phyloP scores from a whole-genome alignment of 129 eudicot species.

The Tagetes patula region DNA sequence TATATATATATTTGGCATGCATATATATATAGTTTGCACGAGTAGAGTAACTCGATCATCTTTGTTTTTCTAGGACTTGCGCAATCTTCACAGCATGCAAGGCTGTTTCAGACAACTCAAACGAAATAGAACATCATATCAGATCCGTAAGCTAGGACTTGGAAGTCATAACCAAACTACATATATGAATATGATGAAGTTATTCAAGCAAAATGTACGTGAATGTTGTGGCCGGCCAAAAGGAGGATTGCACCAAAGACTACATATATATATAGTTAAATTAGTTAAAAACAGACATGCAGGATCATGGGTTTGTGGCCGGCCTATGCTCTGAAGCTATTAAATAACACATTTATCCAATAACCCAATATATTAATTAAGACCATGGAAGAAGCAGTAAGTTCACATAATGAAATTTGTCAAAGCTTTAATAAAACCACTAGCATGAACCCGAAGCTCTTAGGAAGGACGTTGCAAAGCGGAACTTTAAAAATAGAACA shows the following conservation, averaged over 20 bases:
- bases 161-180: constrained; percentile 22
- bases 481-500: constrained; percentile 42
- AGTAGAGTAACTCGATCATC: not conserved
- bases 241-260: constrained; percentile 57
- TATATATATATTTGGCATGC: no score
- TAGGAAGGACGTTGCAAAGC: constrained; percentile 52
- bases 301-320: constrained; percentile 73
- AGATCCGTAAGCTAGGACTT: constrained; percentile 18
- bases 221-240: constrained; percentile 71
- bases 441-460: constrained; percentile 60
- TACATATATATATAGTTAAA: constrained; percentile 24
- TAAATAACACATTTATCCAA: constrained; percentile 33
- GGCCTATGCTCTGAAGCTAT: constrained; percentile 75
- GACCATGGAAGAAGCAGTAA: constrained; percentile 51
- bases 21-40: not conserved
- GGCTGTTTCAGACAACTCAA: constrained; percentile 39
- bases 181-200: constrained; percentile 29
- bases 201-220: constrained; percentile 47
- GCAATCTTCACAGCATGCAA: constrained; percentile 25
- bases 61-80: not conserved
- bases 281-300: constrained; percentile 35
- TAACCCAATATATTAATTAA: not conserved
- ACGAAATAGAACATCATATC: constrained; percentile 12
- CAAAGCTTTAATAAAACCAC: constrained; percentile 46
- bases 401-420: constrained; percentile 41